These are phyloP conservation scores for Phallus indusiatus DNA, from an alignment of 768 basidiomycete genomes.

Conservation along the genomic window DNA sequence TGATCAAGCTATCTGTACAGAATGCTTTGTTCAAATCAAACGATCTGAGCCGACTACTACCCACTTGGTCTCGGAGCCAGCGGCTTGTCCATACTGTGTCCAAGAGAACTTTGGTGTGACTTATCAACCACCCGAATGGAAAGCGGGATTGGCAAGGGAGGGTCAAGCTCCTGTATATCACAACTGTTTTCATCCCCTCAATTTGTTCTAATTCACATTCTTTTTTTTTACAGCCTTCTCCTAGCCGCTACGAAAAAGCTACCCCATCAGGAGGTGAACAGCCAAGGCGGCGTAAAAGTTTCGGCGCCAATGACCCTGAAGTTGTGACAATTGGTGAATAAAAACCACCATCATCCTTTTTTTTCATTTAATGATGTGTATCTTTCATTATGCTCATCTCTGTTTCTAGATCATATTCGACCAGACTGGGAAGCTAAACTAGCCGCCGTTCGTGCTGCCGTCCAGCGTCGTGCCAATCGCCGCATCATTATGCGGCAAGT, in stretches of 20 bases:
- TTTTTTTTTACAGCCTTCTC: constrained; percentile 24
- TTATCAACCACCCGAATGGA: constrained; percentile 76
- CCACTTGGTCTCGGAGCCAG: constrained; percentile 92
- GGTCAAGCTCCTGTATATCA: constrained; percentile 39
- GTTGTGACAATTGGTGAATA: constrained; percentile 81
- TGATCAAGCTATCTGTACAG: constrained; percentile 97
- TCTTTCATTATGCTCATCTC: constrained; percentile 1
- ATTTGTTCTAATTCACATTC: constrained; percentile 4
- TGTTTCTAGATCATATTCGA: constrained; percentile 77
- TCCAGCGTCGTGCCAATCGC: constrained; percentile 88
- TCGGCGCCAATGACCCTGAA: constrained; percentile 74
- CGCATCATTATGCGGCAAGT: constrained; percentile 98
- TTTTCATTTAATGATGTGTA: constrained; percentile 2
- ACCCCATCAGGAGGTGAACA: constrained; percentile 19
- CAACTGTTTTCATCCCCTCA: constrained; percentile 10
- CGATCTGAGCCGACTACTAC: constrained; percentile 90
- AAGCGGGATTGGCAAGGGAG: constrained; percentile 68
- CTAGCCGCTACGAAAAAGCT: constrained; percentile 49
- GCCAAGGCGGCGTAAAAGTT: constrained; percentile 66
- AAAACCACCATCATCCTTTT: neutral
- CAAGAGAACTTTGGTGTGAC: constrained; percentile 95
- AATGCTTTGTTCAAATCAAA: constrained; percentile 99
- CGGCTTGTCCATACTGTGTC: constrained; percentile 95
- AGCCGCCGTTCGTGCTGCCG: constrained; percentile 89
- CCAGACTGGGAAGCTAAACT: constrained; percentile 98